phyloP scores from a whole-genome alignment of 208 protist genomes.

The Wallacemonas sp. region DNA sequence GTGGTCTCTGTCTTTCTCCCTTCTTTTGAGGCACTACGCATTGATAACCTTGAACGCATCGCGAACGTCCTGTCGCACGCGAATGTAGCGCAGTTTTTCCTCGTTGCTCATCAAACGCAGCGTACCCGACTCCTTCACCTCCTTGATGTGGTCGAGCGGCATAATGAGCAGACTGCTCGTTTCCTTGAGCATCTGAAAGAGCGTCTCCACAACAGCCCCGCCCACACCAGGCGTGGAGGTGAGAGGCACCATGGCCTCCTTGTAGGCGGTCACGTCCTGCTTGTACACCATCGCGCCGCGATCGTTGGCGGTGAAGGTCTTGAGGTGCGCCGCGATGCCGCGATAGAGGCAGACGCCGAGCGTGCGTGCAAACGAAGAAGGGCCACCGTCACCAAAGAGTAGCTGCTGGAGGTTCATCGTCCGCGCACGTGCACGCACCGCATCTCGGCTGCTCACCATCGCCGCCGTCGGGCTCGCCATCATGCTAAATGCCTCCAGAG shows the following conservation, averaged over 20 bases:
- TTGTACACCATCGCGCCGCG: conserved; percentile 85
- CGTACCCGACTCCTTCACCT: conserved; percentile 73
- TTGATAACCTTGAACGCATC: conserved; percentile 60
- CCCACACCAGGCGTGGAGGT: conserved; percentile 71
- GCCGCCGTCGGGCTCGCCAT: conserved; percentile 18
- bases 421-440: conserved; percentile 60
- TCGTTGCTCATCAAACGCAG: conserved; percentile 74
- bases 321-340: conserved; percentile 76
- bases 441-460: conserved; percentile 28
- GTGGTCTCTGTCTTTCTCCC: conserved; percentile 1
- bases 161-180: conserved; percentile 83
- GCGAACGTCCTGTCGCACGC: conserved; percentile 78
- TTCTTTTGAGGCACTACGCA: conserved; percentile 23
- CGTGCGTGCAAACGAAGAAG: conserved; percentile 83
- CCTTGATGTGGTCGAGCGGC: conserved; percentile 85
- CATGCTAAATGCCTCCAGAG: background rate
- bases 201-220: conserved; percentile 77
- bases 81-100: conserved; percentile 78
- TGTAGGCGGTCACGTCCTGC: conserved; percentile 89
- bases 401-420: conserved; percentile 86
- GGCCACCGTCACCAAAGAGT: conserved; percentile 80
- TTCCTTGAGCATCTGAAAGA: conserved; percentile 85
- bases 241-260: conserved; percentile 78
- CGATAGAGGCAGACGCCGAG: conserved; percentile 86
- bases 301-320: conserved; percentile 68